phyloP scores from a whole-genome alignment of 75 land plant genomes.

The Cupressus sempervirens region DNA sequence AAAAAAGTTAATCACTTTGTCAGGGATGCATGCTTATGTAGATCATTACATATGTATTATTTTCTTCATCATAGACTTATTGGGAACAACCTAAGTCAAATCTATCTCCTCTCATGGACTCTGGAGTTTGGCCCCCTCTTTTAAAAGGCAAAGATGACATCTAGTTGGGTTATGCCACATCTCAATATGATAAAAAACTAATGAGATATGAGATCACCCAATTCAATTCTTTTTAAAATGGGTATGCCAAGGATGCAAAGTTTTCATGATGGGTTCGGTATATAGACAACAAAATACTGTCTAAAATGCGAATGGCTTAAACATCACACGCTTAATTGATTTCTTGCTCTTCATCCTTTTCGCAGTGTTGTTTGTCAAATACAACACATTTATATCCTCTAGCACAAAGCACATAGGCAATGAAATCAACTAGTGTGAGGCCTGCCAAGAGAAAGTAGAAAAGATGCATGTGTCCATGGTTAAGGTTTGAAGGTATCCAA shows the following conservation, averaged over 20 bases:
- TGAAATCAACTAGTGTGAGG: conserved; percentile 22
- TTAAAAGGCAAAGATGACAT: too few species aligned
- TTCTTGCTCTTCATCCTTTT: neutral
- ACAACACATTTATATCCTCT: conserved; percentile 19
- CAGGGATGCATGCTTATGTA: neutral
- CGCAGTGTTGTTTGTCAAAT: neutral
- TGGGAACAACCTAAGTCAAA: neutral
- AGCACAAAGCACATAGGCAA: conserved; percentile 29
- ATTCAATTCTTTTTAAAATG: too few species aligned
- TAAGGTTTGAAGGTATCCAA: conserved; percentile 43
- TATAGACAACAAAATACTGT: neutral
- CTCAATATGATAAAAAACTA: neutral
- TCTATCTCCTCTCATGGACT: too few species aligned
- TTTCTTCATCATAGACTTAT: neutral
- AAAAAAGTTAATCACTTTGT: neutral
- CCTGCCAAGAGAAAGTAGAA: conserved; percentile 40
- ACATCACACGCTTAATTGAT: neutral
- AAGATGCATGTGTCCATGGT: conserved; percentile 34
- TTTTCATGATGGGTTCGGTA: neutral
- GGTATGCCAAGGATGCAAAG: too few species aligned
- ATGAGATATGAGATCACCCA: neutral
- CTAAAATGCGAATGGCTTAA: too few species aligned
- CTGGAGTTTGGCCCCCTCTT: neutral
- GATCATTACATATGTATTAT: too few species aligned
- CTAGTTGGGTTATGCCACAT: neutral